Base-by-base conservation (phyloP, 108 stramenopile species). In the Skeletonema marinoi region DNA sequence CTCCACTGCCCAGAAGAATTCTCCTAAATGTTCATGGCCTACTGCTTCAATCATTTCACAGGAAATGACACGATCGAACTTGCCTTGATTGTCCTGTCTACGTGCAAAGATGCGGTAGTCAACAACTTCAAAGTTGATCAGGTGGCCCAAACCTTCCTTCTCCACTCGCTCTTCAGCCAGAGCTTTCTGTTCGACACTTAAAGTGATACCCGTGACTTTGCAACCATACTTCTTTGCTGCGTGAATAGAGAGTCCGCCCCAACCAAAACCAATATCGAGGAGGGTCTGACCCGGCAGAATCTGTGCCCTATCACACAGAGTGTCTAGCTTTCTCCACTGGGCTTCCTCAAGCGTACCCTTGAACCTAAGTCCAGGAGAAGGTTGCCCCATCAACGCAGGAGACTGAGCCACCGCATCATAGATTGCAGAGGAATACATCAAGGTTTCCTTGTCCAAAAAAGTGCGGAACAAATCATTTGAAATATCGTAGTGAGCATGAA, bases 11-110 rank as follows among this genome's bases (percentile, higher is more conserved):
- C 89, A 94, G 74, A 93, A 98, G 85, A 94, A 99, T 62, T 89
- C 90, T n/a, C 77, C 82, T 14, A 92, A 87, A 66, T 97, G 93
- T 36, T 95, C 93, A 78, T 98, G 97, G 21, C 98, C 98, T 7
- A 99, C 98, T 31, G 98, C 98, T 68, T 99, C 98, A 72, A 99
- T 97, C 98, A 99, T 99, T 74, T 99, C 98, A 74, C 96, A 96
- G 59, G 92, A 92, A 4, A 99, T 76, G 51, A 98, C 93, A 50
- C 97, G 90, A 85, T 98, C 98, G 70, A 97, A 98, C 21, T 77
- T 87, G 19, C 91, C 91, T 39, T 62, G 75, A 51, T 90, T 94
- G 21, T 86, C 91, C 63, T 58, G 63, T 12, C 84, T 61, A 32
- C 88, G 72, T 21, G 92, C 89, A 78, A 96, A 92, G 13, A 87